A percentile compares a stretch with the other conserved stretches of the same genome.
phyloP scores from a whole-genome alignment of 192 early-diverging fungal genomes.

The Thoreauomyces humboldtii region DNA sequence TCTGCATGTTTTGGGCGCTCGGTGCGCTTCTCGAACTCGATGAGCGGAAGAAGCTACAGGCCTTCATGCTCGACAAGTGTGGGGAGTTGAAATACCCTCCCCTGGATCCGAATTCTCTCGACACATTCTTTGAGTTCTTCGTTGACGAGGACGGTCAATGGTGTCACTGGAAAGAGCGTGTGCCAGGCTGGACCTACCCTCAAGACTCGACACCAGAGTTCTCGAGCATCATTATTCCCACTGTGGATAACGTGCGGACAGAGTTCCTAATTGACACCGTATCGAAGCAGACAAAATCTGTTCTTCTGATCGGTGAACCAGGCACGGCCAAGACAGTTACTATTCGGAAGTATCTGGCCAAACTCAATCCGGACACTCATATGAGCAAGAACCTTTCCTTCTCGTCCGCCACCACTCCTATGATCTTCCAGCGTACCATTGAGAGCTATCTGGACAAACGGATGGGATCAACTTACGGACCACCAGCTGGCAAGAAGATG shows the following conservation, averaged over 20 bases:
- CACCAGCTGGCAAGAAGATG: slow-evolving; percentile 67
- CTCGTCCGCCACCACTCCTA: slow-evolving; percentile 64
- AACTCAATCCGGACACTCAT: slow-evolving; percentile 61
- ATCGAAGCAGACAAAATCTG: slow-evolving; percentile 53
- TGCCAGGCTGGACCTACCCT: slow-evolving; percentile 55
- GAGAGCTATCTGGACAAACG: slow-evolving; percentile 66
- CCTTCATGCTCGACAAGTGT: slow-evolving; percentile 47
- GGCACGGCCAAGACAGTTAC: slow-evolving; percentile 67
- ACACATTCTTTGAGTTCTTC: slow-evolving; percentile 64
- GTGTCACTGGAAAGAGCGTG: slow-evolving; percentile 59
- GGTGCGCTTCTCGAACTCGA: slow-evolving; percentile 62
- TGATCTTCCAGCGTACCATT: slow-evolving; percentile 62
- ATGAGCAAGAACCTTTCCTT: slow-evolving; percentile 57
- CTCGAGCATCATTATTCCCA: slow-evolving; percentile 64
- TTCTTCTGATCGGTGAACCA: slow-evolving; percentile 63
- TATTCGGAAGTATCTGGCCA: slow-evolving; percentile 55
- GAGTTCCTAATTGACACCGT: slow-evolving; percentile 63
- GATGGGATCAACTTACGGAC: slow-evolving; percentile 66
- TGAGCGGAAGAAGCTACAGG: slow-evolving; percentile 62
- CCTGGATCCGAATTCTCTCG: slow-evolving; percentile 46
- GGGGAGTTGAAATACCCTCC: slow-evolving; percentile 57
- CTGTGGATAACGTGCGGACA: slow-evolving; percentile 60
- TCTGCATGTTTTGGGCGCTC: slow-evolving; percentile 58
- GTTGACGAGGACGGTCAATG: slow-evolving; percentile 59
- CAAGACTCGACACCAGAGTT: slow-evolving; percentile 58